Base-by-base conservation (phyloP, 1,284 basidiomycete genomes). In the Pseudozyma tsukubaensis region DNA sequence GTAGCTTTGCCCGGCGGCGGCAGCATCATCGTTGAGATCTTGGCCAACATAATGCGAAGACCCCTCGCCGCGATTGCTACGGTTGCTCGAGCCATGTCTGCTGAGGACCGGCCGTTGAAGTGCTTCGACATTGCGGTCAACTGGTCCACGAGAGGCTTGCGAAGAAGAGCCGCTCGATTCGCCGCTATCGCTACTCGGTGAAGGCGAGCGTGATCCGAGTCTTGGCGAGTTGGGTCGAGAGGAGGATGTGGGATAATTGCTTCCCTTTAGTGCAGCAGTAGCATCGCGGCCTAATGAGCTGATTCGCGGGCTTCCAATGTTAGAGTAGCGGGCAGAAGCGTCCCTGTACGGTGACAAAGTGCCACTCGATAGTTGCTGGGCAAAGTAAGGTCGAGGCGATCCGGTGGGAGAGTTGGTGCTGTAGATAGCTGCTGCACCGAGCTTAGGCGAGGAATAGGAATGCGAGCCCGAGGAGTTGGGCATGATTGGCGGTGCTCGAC, bases 281-380 rank as follows among this genome's bases (percentile, higher is more conserved):
- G 80, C 79, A 49, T 83, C 80, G 5, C 81, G 70, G 12, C 79
- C 70, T n/a, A 83, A 64, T 35, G 78, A 79, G 52, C 78, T 80
- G 55, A 76, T 79, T 24, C 81, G 59, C 9, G 81, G 80, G 51
- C 78, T 80, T 32, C 78, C 73, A 2, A 73, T 45, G 47, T 78
- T 66, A 19, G 78, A 61, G 50, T 82, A 79, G 44, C 81, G 73
- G 3, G 78, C 55, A 6, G 79, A 70, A 0, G 80, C 79, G 44
- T 83, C 81, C 39, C 81, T 74, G 39, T 81, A 83, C 8, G 81
- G 81, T 11, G 81, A 82, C 13, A 82, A 57, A 9, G 77, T 70
- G 16, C 64, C 70, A n/a, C n/a, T n/a, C 0, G 79, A 74, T 13
- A 81, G 64, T 42, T 80, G 78, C 50, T 79, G 74, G 13, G 76